Evolutionary conservation across 306 rosid species (phyloP), one percentile per base, ranked within the genome.

Genomic region (Gleditsia sinensis): DNA sequence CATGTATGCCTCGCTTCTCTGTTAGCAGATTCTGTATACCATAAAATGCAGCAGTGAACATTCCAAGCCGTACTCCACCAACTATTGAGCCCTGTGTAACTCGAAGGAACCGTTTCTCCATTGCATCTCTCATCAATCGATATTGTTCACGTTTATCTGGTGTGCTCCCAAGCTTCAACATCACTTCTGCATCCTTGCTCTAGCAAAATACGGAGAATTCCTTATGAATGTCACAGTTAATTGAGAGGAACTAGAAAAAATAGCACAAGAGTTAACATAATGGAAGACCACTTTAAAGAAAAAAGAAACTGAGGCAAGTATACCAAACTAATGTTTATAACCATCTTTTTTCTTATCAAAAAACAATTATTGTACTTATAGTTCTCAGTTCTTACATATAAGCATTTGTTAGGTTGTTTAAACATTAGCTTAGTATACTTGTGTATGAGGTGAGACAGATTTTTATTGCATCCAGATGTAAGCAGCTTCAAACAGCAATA

Each of bases 151-250:
- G 96, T 81, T 93, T 93, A 77, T 93, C 98, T 43, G 88, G 87
- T 34, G 97, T 93, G 82, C 97, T 93, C 72, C 98, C 98, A 69
- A 90, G 93, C 82, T 91, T 90, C 93, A 90, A 80, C 90, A 88
- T 81, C 9, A 91, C 93, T 83, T 91, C 97, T 20, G 98, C 97
- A 86, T 94, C 97, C 85, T 94, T 94, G 84, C 98, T 90, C 97
- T 91, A 79, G 67, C 57, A 81, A 86, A 85, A 72, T 49, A 54
- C 62, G 40, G 45, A 49, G 75, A 42, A 54, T 32, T 59, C 50
- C 77, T 71, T 59, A 63, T 59, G 78, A 69, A 10, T 76, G 43
- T 39, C 20, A 77, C 14, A 34, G 17, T 36, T 75, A 49, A 30
- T 11, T 74, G 68, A 45, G 28, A 39, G 21, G 55, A 48, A 13